Percentiles rank a stretch among this genome's conserved stretches.
Evolutionary conservation across 768 basidiomycete species (phyloP).

Genomic region (Kwoniella botswanensis): DNA sequence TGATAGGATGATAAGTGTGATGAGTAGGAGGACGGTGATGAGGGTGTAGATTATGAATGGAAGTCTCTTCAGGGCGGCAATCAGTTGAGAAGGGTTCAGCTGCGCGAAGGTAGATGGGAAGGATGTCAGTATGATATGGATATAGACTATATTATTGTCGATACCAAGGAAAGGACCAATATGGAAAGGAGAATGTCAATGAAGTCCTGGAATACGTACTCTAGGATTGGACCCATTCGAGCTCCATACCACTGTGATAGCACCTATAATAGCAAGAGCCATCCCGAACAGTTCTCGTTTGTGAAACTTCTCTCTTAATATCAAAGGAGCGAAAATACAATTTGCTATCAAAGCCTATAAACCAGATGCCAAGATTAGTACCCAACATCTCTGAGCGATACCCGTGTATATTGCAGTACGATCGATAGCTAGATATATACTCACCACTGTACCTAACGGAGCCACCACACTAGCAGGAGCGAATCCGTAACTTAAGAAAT

Average conservation of each 20-base stretch:
- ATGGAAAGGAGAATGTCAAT: too few relatives aligned
- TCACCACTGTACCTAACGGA: slow-evolving; percentile 86
- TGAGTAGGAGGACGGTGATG: slow-evolving; percentile 66
- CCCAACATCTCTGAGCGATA: too few relatives aligned
- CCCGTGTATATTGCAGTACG: not conserved
- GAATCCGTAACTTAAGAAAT: slow-evolving; percentile 68
- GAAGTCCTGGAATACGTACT: slow-evolving; percentile 42
- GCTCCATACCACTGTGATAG: slow-evolving; percentile 88
- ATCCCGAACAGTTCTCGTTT: slow-evolving; percentile 65
- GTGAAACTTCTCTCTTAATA: slow-evolving; percentile 73
- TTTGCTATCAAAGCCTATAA: slow-evolving; percentile 90
- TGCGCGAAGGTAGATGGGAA: not conserved
- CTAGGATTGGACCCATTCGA: slow-evolving; percentile 71
- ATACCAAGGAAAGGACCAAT: too few relatives aligned
- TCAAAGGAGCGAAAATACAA: slow-evolving; percentile 86
- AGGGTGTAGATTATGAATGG: slow-evolving; percentile 28
- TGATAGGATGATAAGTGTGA: slow-evolving; percentile 69
- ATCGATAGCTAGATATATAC: slow-evolving; percentile 1
- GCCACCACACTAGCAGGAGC: slow-evolving; percentile 69
- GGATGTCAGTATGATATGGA: not conserved
- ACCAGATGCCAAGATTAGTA: not conserved
- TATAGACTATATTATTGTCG: not conserved
- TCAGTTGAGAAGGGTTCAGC: slow-evolving; percentile 19
- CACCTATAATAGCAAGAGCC: slow-evolving; percentile 79
- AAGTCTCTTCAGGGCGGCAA: slow-evolving; percentile 15